These are phyloP conservation scores for Xylaria intraflava DNA, from an alignment of 495 filamentous ascomycete genomes.

Conservation along the genomic window DNA sequence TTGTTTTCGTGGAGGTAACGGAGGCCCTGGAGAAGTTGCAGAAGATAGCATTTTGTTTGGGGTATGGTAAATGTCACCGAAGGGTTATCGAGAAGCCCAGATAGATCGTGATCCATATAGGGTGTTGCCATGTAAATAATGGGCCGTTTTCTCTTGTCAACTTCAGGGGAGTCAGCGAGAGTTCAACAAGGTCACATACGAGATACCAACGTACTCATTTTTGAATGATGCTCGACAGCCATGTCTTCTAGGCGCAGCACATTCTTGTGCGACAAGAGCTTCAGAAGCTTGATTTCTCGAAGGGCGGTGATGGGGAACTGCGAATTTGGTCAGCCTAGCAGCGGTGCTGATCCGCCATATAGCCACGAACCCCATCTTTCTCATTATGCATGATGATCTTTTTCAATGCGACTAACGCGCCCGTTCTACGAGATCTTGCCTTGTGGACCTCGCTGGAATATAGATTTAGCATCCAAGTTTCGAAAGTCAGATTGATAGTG, in stretches of 20 bases:
- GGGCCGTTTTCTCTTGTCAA: conserved; percentile 71
- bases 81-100: conserved; percentile 91
- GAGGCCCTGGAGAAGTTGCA: conserved; percentile 85
- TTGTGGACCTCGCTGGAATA: conserved; percentile 79
- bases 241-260: conserved; percentile 87
- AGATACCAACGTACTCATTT: conserved; percentile 43
- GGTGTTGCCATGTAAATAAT: conserved; percentile 98
- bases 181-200: neutral
- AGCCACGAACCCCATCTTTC: conserved; percentile 62
- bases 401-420: conserved; percentile 77
- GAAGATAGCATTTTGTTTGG: conserved; percentile 97
- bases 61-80: conserved; percentile 75
- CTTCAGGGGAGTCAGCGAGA: conserved; percentile 26
- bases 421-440: conserved; percentile 67
- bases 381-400: conserved; percentile 89
- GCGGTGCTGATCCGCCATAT: neutral
- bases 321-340: conserved; percentile 7
- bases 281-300: conserved; percentile 90
- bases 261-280: conserved; percentile 86
- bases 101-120: conserved; percentile 98
- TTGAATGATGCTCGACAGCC: conserved; percentile 74
- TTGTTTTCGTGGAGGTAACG: conserved; percentile 83
- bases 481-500: neutral
- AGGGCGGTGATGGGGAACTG: conserved; percentile 73
- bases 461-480: conserved; percentile 8